A percentile compares a stretch with the other conserved stretches of the same genome.
Conservation (phyloP, 371 early-diverging fungal genomes). For the Rhizopus stolonifer region DNA sequence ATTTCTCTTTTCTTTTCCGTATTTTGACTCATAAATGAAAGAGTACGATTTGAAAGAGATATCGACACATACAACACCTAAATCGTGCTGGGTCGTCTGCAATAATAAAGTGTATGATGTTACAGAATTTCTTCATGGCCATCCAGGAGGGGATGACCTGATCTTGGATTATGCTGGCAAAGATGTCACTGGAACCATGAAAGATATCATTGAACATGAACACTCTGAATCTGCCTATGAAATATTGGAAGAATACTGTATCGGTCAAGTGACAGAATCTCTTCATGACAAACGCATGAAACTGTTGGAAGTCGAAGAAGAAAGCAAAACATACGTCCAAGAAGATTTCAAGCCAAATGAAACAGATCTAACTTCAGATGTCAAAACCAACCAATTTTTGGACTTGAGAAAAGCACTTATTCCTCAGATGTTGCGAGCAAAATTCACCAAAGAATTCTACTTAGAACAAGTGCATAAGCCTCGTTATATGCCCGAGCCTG, state of each 20-base stretch:
- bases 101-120: constrained; percentile 81
- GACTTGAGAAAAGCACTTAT: constrained; percentile 81
- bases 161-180: constrained; percentile 75
- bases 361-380: constrained; percentile 47
- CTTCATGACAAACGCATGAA: constrained; percentile 33
- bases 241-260: constrained; percentile 74
- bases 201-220: constrained; percentile 74
- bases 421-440: constrained; percentile 70
- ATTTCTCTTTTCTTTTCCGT: neutral
- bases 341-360: constrained; percentile 45
- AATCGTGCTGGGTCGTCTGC: constrained; percentile 70
- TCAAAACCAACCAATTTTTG: constrained; percentile 69
- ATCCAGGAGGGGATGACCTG: constrained; percentile 79
- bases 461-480: constrained; percentile 90
- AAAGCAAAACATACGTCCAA: constrained; percentile 38
- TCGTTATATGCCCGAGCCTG: constrained; percentile 72
- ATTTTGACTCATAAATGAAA: neutral
- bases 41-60: constrained; percentile 15
- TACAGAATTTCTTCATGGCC: constrained; percentile 76
- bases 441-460: constrained; percentile 79
- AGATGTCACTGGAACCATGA: constrained; percentile 70
- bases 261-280: constrained; percentile 59
- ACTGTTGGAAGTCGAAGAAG: constrained; percentile 30
- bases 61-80: constrained; percentile 14
- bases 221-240: constrained; percentile 87